phyloP scores from a whole-genome alignment of 192 early-diverging fungal species.

The Entophlyctis luteolus region DNA sequence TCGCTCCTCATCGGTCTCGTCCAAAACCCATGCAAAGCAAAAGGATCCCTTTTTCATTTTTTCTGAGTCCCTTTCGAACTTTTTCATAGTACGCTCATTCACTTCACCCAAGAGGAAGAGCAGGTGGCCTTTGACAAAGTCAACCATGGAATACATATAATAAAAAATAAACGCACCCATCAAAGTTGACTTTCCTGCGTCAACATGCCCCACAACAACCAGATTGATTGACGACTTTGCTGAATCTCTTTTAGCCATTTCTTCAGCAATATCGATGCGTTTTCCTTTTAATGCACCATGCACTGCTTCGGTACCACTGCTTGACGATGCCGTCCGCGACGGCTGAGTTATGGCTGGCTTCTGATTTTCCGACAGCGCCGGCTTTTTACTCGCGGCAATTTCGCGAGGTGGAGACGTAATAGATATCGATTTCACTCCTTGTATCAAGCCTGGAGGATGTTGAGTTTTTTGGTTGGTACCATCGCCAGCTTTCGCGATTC shows the following conservation, averaged over 20 bases:
- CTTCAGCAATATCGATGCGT: conserved; percentile 63
- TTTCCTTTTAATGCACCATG: conserved; percentile 42
- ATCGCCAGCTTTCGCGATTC: neutral
- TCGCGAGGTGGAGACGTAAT: conserved; percentile 6
- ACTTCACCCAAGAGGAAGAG: conserved; percentile 86
- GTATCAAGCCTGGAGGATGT: neutral
- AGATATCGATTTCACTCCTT: conserved; percentile 14
- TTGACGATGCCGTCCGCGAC: neutral
- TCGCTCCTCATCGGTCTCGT: conserved; percentile 92
- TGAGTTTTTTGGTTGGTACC: neutral
- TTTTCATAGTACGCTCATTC: conserved; percentile 76
- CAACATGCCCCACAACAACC: conserved; percentile 91
- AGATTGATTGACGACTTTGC: conserved; percentile 76
- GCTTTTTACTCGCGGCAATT: conserved; percentile 1
- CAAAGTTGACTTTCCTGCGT: conserved; percentile 93
- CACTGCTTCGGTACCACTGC: too few relatives aligned
- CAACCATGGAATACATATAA: neutral
- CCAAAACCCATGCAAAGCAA: conserved; percentile 96
- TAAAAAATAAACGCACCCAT: conserved; percentile 63
- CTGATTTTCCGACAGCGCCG: neutral
- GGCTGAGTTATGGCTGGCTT: neutral
- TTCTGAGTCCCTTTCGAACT: conserved; percentile 85
- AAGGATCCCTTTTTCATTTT: conserved; percentile 94
- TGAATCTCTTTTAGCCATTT: conserved; percentile 63
- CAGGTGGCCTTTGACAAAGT: conserved; percentile 63